These are phyloP conservation scores for Mycena rebaudengoi DNA, from an alignment of 768 basidiomycete species.

Conservation along the genomic window DNA sequence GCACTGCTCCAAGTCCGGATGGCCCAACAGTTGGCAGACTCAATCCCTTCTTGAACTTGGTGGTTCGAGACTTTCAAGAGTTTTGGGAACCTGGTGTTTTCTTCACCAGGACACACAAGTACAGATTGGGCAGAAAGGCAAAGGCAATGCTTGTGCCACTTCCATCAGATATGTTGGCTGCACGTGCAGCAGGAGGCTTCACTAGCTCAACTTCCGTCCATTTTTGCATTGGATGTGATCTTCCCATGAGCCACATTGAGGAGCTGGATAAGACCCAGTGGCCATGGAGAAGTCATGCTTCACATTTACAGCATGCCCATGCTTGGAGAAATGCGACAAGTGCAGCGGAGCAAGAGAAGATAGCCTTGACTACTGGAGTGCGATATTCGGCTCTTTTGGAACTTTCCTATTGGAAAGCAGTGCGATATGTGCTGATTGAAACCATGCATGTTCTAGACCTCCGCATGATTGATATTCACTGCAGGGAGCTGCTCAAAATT, in stretches of 20 bases:
- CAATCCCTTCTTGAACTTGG: constrained; percentile 43
- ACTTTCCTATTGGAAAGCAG: constrained; percentile 51
- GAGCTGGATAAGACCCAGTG: constrained; percentile 36
- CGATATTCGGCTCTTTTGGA: constrained; percentile 41
- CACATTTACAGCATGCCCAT: constrained; percentile 22
- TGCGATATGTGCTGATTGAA: constrained; percentile 41
- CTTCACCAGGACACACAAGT: constrained; percentile 31
- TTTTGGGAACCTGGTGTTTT: constrained; percentile 41
- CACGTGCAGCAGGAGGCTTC: constrained; percentile 37
- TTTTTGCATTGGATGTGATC: constrained; percentile 40
- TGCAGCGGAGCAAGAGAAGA: constrained; percentile 14
- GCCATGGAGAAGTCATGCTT: constrained; percentile 20
- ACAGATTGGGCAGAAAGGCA: constrained; percentile 21
- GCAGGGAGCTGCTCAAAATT: constrained; percentile 32
- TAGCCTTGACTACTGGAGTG: constrained; percentile 34
- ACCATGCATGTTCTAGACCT: constrained; percentile 52
- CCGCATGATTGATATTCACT: constrained; percentile 43
- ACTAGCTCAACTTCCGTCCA: constrained; percentile 21
- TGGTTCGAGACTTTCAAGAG: constrained; percentile 43
- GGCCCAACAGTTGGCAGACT: constrained; percentile 42
- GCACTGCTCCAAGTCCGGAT: constrained; percentile 46
- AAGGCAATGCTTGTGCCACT: constrained; percentile 33
- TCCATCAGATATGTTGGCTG: constrained; percentile 40
- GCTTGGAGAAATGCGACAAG: constrained; percentile 33
- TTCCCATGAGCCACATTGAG: constrained; percentile 33